phyloP scores from a whole-genome alignment of 306 rosid species.

The Sindora glabra region DNA sequence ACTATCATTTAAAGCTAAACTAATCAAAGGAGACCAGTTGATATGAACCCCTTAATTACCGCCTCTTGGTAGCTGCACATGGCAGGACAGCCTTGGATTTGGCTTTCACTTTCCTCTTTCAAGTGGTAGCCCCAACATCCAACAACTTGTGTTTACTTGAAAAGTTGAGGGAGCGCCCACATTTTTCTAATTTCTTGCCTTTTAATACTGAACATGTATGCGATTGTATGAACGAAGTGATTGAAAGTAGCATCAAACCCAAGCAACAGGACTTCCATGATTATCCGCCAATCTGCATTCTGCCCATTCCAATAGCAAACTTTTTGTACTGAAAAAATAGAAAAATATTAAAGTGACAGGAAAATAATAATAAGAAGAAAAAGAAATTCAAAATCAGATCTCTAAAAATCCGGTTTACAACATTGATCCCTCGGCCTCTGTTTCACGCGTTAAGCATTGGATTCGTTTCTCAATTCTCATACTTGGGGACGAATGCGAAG shows the following conservation, averaged over 20 bases:
- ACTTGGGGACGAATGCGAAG: background rate
- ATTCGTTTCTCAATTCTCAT: background rate
- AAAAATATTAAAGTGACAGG: background rate
- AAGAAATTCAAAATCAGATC: constrained; percentile 1
- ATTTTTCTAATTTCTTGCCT: background rate
- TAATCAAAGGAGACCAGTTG: constrained; percentile 9
- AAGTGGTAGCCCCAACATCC: constrained; percentile 9
- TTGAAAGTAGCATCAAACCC: constrained; percentile 13
- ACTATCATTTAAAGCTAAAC: constrained; percentile 16
- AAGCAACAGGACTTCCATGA: constrained; percentile 13
- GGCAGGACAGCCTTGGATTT: background rate
- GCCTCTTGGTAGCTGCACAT: background rate
- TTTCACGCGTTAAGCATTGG: background rate
- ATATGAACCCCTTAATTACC: background rate
- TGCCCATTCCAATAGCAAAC: constrained; percentile 8
- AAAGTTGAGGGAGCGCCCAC: background rate
- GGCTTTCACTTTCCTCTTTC: constrained; percentile 11
- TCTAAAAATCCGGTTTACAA: background rate
- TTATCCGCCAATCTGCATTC: constrained; percentile 7
- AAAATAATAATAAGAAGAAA: background rate
- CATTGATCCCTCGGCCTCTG: background rate
- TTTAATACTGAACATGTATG: background rate
- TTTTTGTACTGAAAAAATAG: constrained; percentile 10
- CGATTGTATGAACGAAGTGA: background rate
- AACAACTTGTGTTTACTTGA: constrained; percentile 8